Evolutionary conservation across 2,329 filamentous ascomycete species (phyloP).

Genomic region (Lachnellula occidentalis): DNA sequence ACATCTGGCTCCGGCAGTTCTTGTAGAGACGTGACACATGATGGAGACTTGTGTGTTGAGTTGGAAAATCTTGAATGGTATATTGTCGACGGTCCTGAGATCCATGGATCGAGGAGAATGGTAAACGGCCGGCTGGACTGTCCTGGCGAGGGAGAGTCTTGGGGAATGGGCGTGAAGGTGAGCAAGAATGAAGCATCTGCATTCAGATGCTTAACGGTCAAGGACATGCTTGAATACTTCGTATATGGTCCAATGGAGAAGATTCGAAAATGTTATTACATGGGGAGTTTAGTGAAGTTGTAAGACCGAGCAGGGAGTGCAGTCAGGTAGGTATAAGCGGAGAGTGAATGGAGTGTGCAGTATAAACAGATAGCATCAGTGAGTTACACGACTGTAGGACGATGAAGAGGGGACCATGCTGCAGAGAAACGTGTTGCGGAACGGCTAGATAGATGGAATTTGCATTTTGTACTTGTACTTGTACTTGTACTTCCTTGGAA

Average conservation of each 20-base stretch:
- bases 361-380: too few relatives aligned
- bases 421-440: too few relatives aligned
- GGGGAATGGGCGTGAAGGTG: conserved; percentile 44
- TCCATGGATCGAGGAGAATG: conserved; percentile 68
- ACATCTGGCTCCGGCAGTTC: conserved; percentile 50
- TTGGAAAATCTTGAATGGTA: conserved; percentile 57
- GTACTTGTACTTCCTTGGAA: too few relatives aligned
- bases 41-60: conserved; percentile 47
- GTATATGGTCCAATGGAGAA: background rate
- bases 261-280: background rate
- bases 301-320: too few relatives aligned
- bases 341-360: too few relatives aligned
- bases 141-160: conserved; percentile 30
- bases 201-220: conserved; percentile 60
- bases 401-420: too few relatives aligned
- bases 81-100: conserved; percentile 54
- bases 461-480: too few relatives aligned
- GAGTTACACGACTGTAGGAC: too few relatives aligned
- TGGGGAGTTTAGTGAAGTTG: background rate
- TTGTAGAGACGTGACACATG: conserved; percentile 52
- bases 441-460: too few relatives aligned
- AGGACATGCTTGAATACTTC: conserved; percentile 44
- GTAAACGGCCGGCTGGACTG: conserved; percentile 49
- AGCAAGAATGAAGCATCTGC: conserved; percentile 61
- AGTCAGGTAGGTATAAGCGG: too few relatives aligned